Evolutionary conservation across 1,139 yeast genomes (phyloP).

Genomic region (Sugiyamaella pinicola): DNA sequence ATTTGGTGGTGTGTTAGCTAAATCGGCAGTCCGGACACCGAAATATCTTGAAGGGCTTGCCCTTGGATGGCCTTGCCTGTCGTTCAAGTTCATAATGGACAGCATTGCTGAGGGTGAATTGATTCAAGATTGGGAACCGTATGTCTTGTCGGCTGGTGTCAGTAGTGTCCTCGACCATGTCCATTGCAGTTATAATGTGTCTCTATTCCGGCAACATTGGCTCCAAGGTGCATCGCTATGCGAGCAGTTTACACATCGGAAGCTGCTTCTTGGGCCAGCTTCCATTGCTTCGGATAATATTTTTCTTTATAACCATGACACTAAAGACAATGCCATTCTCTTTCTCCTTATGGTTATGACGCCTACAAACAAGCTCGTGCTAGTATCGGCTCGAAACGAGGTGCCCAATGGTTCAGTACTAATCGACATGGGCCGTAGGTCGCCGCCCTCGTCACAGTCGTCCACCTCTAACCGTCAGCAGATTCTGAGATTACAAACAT

Average conservation of each 20-base stretch:
- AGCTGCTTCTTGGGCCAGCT: constrained; percentile 25
- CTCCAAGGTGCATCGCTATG: constrained; percentile 25
- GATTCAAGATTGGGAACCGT: constrained; percentile 52
- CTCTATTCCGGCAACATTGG: constrained; percentile 34
- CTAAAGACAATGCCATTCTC: constrained; percentile 8
- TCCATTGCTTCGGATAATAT: constrained; percentile 9
- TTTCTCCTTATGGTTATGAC: constrained; percentile 10
- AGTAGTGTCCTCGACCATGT: constrained; percentile 44
- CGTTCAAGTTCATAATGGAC: constrained; percentile 61
- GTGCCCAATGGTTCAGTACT: constrained; percentile 19
- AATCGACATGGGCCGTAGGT: constrained; percentile 6
- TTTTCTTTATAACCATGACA: constrained; percentile 12
- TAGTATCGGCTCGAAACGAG: constrained; percentile 8
- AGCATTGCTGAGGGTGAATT: constrained; percentile 34
- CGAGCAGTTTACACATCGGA: constrained; percentile 35
- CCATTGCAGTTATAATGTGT: constrained; percentile 30
- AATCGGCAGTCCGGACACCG: constrained; percentile 60
- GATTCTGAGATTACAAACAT: neutral
- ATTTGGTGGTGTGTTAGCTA: constrained; percentile 70
- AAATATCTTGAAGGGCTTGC: constrained; percentile 86
- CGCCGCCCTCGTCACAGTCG: neutral
- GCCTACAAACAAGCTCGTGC: constrained; percentile 4
- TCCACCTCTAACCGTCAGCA: constrained; percentile 7
- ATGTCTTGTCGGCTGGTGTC: constrained; percentile 73
- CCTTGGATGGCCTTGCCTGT: constrained; percentile 84